A percentile compares a stretch with the other conserved stretches of the same genome.
phyloP scores from a whole-genome alignment of 202 grass and related monocot species.

The Saccharum hybrid region DNA sequence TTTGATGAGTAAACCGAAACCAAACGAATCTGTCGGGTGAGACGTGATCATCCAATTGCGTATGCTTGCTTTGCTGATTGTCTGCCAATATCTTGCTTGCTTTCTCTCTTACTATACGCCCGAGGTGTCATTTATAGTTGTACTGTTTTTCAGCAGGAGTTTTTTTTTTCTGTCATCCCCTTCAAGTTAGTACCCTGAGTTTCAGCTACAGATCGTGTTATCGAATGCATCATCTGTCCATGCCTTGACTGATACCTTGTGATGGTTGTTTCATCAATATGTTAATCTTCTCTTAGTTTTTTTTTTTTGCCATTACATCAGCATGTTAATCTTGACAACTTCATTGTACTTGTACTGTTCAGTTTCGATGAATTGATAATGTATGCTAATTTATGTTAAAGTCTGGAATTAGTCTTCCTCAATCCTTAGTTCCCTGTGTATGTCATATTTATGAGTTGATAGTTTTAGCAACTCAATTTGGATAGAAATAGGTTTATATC shows the following conservation, averaged over 20 bases:
- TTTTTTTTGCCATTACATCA: no score
- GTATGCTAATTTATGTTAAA: constrained; percentile 4
- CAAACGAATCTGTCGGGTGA: not conserved
- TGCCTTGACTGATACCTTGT: not conserved
- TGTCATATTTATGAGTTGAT: not conserved
- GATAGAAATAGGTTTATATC: constrained; percentile 6
- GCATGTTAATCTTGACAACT: not conserved
- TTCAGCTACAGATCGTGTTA: not conserved
- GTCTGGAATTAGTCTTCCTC: not conserved
- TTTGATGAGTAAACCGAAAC: not conserved
- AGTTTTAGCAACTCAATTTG: not conserved
- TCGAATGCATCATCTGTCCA: not conserved
- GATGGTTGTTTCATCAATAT: not conserved
- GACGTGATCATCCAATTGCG: not conserved
- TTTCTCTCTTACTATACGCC: not conserved
- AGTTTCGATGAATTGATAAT: constrained; percentile 9
- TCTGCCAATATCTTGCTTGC: not conserved
- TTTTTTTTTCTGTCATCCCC: not conserved
- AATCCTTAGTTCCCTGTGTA: not conserved
- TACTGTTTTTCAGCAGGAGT: constrained; percentile 9
- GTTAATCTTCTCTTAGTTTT: not conserved
- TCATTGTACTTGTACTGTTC: not conserved
- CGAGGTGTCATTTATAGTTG: not conserved
- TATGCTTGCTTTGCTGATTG: not conserved
- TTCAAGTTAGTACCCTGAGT: not conserved